These are phyloP conservation scores for Corymbia citriodora DNA, from an alignment of 441 rosid species.

Conservation along the genomic window DNA sequence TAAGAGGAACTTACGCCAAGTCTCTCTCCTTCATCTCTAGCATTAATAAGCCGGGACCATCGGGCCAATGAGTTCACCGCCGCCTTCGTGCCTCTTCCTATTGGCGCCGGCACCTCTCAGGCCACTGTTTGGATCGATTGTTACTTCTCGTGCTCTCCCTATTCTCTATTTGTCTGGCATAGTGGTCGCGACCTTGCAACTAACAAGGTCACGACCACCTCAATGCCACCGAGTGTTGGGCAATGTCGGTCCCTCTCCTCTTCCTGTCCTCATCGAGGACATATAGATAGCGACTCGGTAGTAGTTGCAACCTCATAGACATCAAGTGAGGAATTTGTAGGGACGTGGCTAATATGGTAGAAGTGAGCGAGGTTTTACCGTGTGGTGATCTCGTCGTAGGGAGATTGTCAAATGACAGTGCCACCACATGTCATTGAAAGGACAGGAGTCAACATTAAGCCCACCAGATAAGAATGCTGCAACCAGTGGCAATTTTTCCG, in stretches of 20 bases:
- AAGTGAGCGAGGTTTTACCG: neutral
- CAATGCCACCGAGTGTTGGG: neutral
- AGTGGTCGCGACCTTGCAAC: neutral
- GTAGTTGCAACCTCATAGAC: neutral
- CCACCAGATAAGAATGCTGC: neutral
- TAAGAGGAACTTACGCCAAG: neutral
- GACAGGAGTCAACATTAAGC: neutral
- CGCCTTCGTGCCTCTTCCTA: neutral
- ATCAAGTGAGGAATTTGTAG: neutral
- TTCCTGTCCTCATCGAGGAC: neutral
- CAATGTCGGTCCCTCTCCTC: neutral
- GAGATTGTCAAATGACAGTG: neutral
- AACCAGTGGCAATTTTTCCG: too few species aligned
- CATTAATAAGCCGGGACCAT: neutral
- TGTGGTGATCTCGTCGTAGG: neutral
- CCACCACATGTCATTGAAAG: neutral
- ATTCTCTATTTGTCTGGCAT: neutral
- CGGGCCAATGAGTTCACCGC: neutral
- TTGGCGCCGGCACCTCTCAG: neutral
- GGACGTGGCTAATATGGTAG: neutral
- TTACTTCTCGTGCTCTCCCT: neutral
- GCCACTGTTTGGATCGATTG: neutral
- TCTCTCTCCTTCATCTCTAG: neutral
- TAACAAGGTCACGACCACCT: neutral
- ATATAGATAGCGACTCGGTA: neutral